Conservation (phyloP, 1,139 yeast species). For the Debaryomyces nepalensis region DNA sequence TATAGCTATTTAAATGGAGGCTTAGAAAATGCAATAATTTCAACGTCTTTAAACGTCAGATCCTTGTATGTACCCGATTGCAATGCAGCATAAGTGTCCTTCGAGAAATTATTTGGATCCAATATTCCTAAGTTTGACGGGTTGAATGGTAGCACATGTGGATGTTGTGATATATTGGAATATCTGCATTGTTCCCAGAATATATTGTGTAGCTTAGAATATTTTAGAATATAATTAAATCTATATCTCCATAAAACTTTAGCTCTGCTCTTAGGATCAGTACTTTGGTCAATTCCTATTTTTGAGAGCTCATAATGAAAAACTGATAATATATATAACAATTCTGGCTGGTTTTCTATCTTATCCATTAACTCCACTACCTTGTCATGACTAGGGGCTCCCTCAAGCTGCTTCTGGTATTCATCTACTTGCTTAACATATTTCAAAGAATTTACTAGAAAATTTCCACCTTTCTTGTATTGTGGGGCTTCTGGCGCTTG, state of each 20-base stretch:
- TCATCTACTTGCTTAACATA: conserved; percentile 39
- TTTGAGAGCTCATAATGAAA: conserved; percentile 40
- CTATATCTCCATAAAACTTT: conserved; percentile 24
- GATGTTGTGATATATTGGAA: conserved; percentile 37
- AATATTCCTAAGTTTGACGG: conserved; percentile 40
- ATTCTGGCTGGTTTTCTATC: conserved; percentile 37
- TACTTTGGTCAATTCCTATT: conserved; percentile 33
- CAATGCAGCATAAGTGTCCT: conserved; percentile 29
- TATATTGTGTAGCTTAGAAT: conserved; percentile 35
- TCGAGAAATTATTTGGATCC: conserved; percentile 44
- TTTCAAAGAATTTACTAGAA: conserved; percentile 22
- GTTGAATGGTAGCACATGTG: conserved; percentile 32
- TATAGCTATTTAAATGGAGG: conserved; percentile 19
- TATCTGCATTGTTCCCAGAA: conserved; percentile 46
- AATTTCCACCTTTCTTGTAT: conserved; percentile 16
- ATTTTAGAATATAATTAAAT: conserved; percentile 20
- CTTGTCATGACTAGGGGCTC: conserved; percentile 26
- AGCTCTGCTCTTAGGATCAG: conserved; percentile 19
- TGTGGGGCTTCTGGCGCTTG: conserved; percentile 15
- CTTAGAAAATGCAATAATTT: conserved; percentile 23
- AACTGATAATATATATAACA: conserved; percentile 34
- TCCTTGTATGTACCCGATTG: conserved; percentile 33
- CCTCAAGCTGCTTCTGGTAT: conserved; percentile 23
- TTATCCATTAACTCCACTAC: conserved; percentile 28
- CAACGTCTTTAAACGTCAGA: conserved; percentile 28